Base-by-base conservation (phyloP, 768 basidiomycete species). In the Tulasnella sp. region DNA sequence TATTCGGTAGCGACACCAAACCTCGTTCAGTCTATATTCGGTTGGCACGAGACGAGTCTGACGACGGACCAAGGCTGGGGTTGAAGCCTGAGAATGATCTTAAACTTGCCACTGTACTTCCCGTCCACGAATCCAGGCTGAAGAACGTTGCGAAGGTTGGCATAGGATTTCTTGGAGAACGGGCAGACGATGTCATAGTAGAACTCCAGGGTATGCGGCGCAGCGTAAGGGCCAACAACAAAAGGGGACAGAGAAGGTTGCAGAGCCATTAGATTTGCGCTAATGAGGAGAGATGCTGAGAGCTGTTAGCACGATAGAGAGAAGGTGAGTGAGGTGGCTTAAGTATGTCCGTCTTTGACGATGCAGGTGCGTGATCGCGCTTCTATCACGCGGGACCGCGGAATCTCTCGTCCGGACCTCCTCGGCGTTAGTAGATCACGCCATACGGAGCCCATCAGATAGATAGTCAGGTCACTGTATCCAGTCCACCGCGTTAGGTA, bases 171-270 rank as follows among this genome's bases (percentile, higher is more conserved):
- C 42, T 64, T 74, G 36, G 76, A 75, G 84, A 83, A 94, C 1
- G 92, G 92, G 76, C 92, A 95, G 76, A 92, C 90, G 79, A 91
- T 93, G 80, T 94, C 93, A 90, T 90, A 79, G 80, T 91, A 94
- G 72, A 93, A 80, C 73, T 95, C 92, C 67, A 94, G 83, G 2
- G 90, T 91, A 76, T 94, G 91, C 0, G 89, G 89, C 0, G 92
- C 85, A 35, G 84, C 81, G 69, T 78, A 77, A 19, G 75, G 77
- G 47, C 92, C 92, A 72, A 94, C 81, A 67, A 89, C 78, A 62
- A 90, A 82, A 65, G 90, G 85, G 36, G 83, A 80, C 41, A 94
- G 85, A 67, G 86, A 87, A 1, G 92, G 91, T 83, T 88, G 89
- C 59, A 94, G 83, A 63, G 92, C 89, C 92, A 94, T 94, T 65